Conservation (phyloP, 2,329 filamentous ascomycete genomes). For the Diaporthe amygdali region DNA sequence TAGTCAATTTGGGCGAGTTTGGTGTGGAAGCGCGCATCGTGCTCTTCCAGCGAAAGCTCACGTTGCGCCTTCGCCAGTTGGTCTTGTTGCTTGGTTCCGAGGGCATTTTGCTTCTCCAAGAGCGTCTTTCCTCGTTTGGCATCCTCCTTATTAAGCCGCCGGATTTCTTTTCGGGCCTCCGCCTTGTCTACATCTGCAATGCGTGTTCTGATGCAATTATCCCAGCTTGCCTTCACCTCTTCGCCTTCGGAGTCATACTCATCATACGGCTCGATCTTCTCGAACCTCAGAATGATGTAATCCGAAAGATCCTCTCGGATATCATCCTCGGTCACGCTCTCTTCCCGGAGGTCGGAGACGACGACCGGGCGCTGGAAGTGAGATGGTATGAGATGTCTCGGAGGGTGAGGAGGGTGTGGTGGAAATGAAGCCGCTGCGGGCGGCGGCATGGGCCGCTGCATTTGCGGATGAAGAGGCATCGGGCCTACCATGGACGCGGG, state of each 20-base stretch:
- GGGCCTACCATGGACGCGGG: neutral
- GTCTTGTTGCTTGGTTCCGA: constrained; percentile 42
- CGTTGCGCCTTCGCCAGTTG: constrained; percentile 48
- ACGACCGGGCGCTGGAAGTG: constrained; percentile 26
- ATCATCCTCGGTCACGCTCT: constrained; percentile 42
- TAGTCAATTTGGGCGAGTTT: constrained; percentile 51
- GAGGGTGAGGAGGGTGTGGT: constrained; percentile 15
- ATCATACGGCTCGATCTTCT: constrained; percentile 41
- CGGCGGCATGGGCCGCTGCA: constrained; percentile 9
- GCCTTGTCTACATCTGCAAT: constrained; percentile 43
- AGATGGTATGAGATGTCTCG: constrained; percentile 15
- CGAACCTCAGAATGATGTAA: constrained; percentile 47
- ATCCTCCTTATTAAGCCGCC: constrained; percentile 41
- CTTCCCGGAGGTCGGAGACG: constrained; percentile 43
- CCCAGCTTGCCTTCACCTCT: constrained; percentile 44
- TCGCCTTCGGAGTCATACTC: constrained; percentile 43
- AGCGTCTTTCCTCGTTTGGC: constrained; percentile 42
- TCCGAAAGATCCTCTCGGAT: constrained; percentile 45
- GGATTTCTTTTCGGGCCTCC: constrained; percentile 43
- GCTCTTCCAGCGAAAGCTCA: constrained; percentile 39
- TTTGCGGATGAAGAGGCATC: neutral
- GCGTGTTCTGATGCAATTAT: constrained; percentile 38
- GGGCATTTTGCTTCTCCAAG: constrained; percentile 24
- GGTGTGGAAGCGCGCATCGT: constrained; percentile 45
- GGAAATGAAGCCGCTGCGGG: neutral